These are phyloP conservation scores for Entomortierella chlamydospora DNA, from an alignment of 192 early-diverging fungal genomes.

Conservation along the genomic window DNA sequence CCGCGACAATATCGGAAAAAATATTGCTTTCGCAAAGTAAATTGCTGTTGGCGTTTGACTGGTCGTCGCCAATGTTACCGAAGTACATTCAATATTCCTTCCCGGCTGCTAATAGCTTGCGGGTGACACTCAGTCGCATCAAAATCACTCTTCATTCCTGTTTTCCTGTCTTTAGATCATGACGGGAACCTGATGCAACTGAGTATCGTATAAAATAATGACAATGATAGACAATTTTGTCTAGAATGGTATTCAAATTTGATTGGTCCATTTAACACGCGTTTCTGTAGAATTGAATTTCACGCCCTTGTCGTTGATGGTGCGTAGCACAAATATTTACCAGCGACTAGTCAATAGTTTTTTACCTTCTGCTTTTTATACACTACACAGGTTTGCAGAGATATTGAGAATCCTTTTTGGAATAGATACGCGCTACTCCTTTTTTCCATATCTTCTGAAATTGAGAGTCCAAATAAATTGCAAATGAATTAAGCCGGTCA, in stretches of 20 bases:
- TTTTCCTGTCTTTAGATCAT: background rate
- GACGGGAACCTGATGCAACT: background rate
- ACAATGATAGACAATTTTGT: background rate
- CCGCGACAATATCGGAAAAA: too few species aligned
- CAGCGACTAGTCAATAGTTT: too few species aligned
- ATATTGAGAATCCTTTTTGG: background rate
- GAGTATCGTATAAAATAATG: background rate
- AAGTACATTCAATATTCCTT: conserved; percentile 4
- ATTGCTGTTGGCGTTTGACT: too few species aligned
- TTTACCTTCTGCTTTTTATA: background rate
- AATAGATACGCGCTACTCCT: background rate
- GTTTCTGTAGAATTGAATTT: background rate
- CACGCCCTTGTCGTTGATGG: background rate
- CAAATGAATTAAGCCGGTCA: too few species aligned
- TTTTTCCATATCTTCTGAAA: background rate
- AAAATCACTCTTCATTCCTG: background rate
- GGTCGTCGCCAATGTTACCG: background rate
- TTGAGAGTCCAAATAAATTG: too few species aligned
- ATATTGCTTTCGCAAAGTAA: too few species aligned
- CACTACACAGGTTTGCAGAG: background rate
- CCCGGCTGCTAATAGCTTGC: background rate
- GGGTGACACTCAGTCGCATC: background rate
- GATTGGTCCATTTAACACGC: background rate
- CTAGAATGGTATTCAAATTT: conserved; percentile 1
- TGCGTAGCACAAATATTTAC: background rate